Base-by-base conservation (phyloP, 495 filamentous ascomycete genomes). In the Opeltia flavorubescens region DNA sequence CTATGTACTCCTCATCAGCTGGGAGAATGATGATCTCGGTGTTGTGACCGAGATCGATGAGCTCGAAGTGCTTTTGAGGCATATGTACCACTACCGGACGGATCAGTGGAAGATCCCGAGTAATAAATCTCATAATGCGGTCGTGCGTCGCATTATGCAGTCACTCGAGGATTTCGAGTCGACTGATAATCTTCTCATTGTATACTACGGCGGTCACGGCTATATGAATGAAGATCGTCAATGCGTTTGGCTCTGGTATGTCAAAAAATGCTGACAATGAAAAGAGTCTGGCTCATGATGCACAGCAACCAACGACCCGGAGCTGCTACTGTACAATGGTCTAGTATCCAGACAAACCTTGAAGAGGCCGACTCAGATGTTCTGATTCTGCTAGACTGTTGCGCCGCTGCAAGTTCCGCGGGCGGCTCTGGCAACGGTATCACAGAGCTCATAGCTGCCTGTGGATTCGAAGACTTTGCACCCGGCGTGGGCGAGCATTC, bases 151-250 rank as follows among this genome's bases (percentile, higher is more conserved):
- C 50, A 56, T 73, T 23, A 63, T 64, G 15, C 59, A 68, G 34
- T 61, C 74, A 59, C 62, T 74, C 43, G 66, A 71, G 48, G 59
- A 69, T n/a, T 62, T 70, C 40, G 68, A 74, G 34, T 58, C 61
- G 13, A 59, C 54, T 23, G 68, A 73, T 40, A 73, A 67, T 0
- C 48, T 76, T 11, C 62, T 76, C 44, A 53, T 75, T 7, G 59
- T 75, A 7, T 76, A 76, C 50, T 75, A 75, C 48, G 71, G 65
- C 7, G 73, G 73, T 12, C 73, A 75, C 54, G 71, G 69, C 5
- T 56, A 60, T 18, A 74, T 74, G 33, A 68, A 75, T 40, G 65
- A 71, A 30, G 62, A 64, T 27, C 55, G 70, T 20, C 69, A 72
- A 52, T 70, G 71, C 49, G 69, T 71, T 1, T 76, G 72, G 72